Conservation (phyloP, 208 protist genomes). For the Trypanosoma cruzi region DNA sequence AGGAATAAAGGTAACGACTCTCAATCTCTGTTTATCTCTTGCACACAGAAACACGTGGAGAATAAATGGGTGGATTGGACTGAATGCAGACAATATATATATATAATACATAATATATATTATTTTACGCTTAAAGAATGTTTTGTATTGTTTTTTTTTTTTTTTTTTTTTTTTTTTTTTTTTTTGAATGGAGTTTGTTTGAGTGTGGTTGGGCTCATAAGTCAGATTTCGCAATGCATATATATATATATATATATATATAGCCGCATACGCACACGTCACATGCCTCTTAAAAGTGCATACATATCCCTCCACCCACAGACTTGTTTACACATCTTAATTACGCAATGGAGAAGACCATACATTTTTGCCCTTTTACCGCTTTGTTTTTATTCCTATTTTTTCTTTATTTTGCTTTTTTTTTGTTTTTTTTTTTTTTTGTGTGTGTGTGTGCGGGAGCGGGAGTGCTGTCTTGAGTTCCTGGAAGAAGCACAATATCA, state of each 20-base stretch:
- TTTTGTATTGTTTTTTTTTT: neutral
- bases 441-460: neutral
- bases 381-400: neutral
- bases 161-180: neutral
- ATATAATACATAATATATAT: neutral
- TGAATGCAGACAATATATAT: neutral
- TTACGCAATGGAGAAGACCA: neutral
- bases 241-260: neutral
- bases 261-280: neutral
- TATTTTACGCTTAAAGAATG: neutral
- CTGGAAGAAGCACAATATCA: neutral
- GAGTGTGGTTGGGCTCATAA: neutral
- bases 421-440: slow-evolving; percentile 12
- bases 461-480: neutral
- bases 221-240: neutral
- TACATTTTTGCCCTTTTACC: neutral
- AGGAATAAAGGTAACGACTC: neutral
- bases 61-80: neutral
- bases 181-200: neutral
- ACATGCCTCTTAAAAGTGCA: neutral
- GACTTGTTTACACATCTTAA: neutral
- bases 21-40: neutral
- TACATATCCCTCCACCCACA: neutral
- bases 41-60: neutral
- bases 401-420: slow-evolving; percentile 1